phyloP scores from a whole-genome alignment of 208 protist genomes.

The Strigomonas oncopelti region DNA sequence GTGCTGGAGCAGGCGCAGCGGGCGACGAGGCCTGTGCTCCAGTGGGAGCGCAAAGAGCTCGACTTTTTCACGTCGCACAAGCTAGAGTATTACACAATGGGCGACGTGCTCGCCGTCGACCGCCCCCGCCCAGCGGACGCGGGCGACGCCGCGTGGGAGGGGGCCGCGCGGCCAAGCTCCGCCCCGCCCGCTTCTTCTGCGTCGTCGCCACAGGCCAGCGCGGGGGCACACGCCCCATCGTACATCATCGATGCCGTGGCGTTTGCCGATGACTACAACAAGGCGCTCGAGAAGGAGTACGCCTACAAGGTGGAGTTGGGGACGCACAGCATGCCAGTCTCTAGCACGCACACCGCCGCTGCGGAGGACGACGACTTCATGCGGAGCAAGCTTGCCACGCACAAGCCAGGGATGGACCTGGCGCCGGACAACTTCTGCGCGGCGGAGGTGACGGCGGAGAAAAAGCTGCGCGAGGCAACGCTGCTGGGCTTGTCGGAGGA shows the following conservation, averaged over 20 bases:
- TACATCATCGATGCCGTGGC: conserved; percentile 74
- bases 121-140: conserved; percentile 3
- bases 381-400: conserved; percentile 21
- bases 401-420: conserved; percentile 37
- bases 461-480: conserved; percentile 5
- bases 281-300: conserved; percentile 65
- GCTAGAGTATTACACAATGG: conserved; percentile 57
- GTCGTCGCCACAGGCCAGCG: not conserved
- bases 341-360: conserved; percentile 26
- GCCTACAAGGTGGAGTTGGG: conserved; percentile 54
- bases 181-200: conserved; percentile 6
- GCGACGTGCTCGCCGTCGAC: conserved; percentile 49
- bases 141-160: not conserved
- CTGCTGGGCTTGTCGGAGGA: not conserved
- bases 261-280: conserved; percentile 76
- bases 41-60: conserved; percentile 34
- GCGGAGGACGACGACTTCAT: conserved; percentile 12
- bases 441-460: not conserved
- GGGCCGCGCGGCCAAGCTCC: conserved; percentile 11
- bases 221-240: not conserved
- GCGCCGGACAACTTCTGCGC: conserved; percentile 22
- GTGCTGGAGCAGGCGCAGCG: conserved; percentile 30
- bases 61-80: conserved; percentile 51
- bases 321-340: not conserved
- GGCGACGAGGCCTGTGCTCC: conserved; percentile 29